Evolutionary conservation across 202 grass and related monocot species (phyloP).

Genomic region (Schoenoplectus triqueter): DNA sequence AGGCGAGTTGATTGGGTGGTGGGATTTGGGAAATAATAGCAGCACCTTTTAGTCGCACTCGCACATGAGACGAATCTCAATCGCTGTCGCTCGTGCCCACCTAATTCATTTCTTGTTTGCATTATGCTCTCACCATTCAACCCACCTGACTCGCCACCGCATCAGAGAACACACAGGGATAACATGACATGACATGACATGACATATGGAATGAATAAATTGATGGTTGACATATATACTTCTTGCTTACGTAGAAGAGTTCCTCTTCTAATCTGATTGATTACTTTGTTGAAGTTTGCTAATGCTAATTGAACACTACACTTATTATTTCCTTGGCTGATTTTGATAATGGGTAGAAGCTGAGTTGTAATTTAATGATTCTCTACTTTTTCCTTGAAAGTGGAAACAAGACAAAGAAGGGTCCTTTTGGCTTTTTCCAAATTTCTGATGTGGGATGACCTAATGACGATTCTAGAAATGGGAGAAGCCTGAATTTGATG

Average conservation of each 20-base stretch:
- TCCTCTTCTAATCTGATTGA: background rate
- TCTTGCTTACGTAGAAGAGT: background rate
- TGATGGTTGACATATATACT: background rate
- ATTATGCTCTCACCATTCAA: background rate
- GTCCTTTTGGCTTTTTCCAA: constrained; percentile 1
- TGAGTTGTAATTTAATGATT: background rate
- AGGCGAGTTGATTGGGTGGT: background rate
- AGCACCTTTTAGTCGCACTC: constrained; percentile 15
- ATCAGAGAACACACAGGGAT: background rate
- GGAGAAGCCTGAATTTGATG: constrained; percentile 8
- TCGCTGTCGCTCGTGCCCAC: constrained; percentile 17
- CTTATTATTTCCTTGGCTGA: background rate
- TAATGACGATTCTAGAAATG: background rate
- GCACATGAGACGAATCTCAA: constrained; percentile 9
- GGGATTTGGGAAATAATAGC: background rate
- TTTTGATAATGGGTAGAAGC: background rate
- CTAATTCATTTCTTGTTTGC: background rate
- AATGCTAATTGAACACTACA: background rate
- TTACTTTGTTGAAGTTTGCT: background rate
- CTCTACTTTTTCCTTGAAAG: background rate
- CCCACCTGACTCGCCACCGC: background rate
- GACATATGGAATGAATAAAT: background rate
- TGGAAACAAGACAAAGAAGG: background rate
- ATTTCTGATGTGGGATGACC: constrained; percentile 3
- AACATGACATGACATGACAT: background rate